Conservation (phyloP, 192 early-diverging fungal genomes). For the Podila epigama region DNA sequence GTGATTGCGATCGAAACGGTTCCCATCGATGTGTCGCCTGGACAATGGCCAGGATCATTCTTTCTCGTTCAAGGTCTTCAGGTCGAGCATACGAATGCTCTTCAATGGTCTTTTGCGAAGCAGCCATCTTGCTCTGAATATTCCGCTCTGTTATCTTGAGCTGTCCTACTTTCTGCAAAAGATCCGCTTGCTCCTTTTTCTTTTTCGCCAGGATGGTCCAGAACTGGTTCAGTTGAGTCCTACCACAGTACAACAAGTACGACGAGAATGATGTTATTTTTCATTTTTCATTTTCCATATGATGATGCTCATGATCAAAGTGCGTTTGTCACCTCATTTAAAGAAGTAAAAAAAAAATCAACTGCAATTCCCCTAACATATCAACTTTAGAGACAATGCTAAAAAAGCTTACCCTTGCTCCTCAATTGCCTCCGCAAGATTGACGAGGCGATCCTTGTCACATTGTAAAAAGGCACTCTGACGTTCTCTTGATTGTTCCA, state of each 20-base stretch:
- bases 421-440: constrained; percentile 38
- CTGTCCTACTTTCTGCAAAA: constrained; percentile 20
- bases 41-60: constrained; percentile 17
- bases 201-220: constrained; percentile 11
- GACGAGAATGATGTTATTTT: too few relatives aligned
- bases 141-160: constrained; percentile 10
- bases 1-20: background rate
- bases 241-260: background rate
- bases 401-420: constrained; percentile 35
- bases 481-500: constrained; percentile 17
- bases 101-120: constrained; percentile 33
- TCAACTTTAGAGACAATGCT: background rate
- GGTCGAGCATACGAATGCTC: constrained; percentile 21
- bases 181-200: constrained; percentile 29
- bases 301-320: too few relatives aligned
- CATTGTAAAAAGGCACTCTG: constrained; percentile 23
- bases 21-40: constrained; percentile 36
- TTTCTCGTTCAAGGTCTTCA: constrained; percentile 25
- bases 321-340: too few relatives aligned
- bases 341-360: too few relatives aligned
- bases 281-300: too few relatives aligned
- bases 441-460: constrained; percentile 36
- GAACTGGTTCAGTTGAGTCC: constrained; percentile 39
- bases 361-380: too few relatives aligned
- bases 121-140: background rate